Evolutionary conservation across 225 moss, liverwort and hornwort species (phyloP).

Genomic region (Asterella californica): DNA sequence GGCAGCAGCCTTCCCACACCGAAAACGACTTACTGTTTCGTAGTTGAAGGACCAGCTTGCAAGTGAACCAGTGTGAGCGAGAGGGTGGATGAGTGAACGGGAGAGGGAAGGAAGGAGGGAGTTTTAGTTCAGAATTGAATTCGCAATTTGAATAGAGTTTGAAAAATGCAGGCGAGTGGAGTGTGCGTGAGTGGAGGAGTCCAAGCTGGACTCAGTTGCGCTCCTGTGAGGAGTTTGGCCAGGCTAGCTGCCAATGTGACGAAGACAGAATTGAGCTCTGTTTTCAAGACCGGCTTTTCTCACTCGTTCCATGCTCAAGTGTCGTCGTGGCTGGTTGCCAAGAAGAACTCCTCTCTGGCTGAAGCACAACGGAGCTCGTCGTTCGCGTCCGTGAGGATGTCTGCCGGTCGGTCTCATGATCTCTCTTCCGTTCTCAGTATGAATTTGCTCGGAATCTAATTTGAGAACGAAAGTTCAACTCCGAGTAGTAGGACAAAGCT

Average conservation of each 20-base stretch:
- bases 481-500: not conserved
- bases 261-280: constrained; percentile 8
- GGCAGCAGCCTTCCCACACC: not conserved
- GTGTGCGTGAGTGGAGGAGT: constrained; percentile 5
- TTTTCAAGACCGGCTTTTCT: constrained; percentile 7
- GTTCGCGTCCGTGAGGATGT: constrained; percentile 26
- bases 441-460: not conserved
- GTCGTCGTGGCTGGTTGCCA: not conserved
- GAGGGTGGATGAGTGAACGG: not conserved
- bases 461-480: too few relatives aligned
- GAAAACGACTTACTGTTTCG: not conserved
- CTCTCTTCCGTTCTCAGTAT: not conserved
- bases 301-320: not conserved
- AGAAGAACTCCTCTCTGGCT: not conserved
- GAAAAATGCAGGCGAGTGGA: constrained; percentile 22
- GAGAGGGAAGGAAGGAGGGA: not conserved
- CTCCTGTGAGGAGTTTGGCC: constrained; percentile 2
- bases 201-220: constrained; percentile 5
- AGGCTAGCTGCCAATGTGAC: constrained; percentile 1
- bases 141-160: constrained; percentile 1
- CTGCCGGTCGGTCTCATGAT: constrained; percentile 9
- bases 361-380: not conserved
- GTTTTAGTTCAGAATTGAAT: not conserved
- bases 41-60: too few relatives aligned
- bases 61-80: not conserved